Conservation (phyloP, 495 filamentous ascomycete species). For the Penicillium coprophilum region DNA sequence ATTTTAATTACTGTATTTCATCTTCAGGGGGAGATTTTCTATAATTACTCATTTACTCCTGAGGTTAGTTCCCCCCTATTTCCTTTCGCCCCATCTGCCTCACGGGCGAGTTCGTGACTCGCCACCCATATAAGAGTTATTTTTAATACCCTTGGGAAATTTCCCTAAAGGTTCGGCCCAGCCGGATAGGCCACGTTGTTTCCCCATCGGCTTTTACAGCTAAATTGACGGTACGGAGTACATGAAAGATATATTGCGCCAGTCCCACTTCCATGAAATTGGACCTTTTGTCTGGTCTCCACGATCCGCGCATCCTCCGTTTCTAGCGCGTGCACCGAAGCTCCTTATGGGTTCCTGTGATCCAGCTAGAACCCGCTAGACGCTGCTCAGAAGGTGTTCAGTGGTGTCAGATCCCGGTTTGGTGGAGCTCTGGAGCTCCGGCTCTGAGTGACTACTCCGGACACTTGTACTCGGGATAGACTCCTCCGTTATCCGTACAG, state of each 20-base stretch:
- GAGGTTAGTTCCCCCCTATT: background rate
- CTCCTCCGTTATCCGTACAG: background rate
- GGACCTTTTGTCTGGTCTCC: slow-evolving; percentile 23
- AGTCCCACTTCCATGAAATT: slow-evolving; percentile 26
- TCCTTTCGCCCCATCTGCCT: slow-evolving; percentile 5
- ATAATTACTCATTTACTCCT: background rate
- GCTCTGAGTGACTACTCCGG: slow-evolving; percentile 1
- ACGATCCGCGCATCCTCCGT: slow-evolving; percentile 32
- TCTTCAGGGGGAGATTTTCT: background rate
- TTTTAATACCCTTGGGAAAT: background rate
- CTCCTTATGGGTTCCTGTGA: slow-evolving; percentile 6
- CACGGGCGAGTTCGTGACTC: background rate
- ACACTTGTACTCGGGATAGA: background rate
- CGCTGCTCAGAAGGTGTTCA: slow-evolving; percentile 13
- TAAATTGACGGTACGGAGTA: slow-evolving; percentile 25
- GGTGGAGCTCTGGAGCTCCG: slow-evolving; percentile 11
- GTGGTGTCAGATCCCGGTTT: slow-evolving; percentile 22
- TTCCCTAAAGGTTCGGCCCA: background rate
- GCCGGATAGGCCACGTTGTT: slow-evolving; percentile 20
- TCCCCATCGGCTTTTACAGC: slow-evolving; percentile 13
- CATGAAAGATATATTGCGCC: slow-evolving; percentile 16
- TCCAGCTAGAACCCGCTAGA: slow-evolving; percentile 33
- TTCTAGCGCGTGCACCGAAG: slow-evolving; percentile 23
- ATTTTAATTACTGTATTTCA: background rate
- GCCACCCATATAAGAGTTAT: slow-evolving; percentile 3